Conservation (phyloP, 768 basidiomycete genomes). For the Multifurca ochricompacta region DNA sequence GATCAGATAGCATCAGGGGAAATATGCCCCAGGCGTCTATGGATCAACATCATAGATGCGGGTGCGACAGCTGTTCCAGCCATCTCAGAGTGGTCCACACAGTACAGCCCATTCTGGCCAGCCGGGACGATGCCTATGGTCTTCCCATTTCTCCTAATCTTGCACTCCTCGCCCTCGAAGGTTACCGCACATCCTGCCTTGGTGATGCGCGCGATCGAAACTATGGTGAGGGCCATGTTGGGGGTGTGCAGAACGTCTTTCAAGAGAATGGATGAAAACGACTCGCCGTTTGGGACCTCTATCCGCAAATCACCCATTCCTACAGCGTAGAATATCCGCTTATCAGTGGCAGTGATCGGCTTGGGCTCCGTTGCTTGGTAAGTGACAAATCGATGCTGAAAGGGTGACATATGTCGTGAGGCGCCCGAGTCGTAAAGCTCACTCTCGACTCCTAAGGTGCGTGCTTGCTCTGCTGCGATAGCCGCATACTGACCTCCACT, state of each 20-base stretch:
- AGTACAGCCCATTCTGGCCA: background rate
- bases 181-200: background rate
- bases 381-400: constrained; percentile 7
- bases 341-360: constrained; percentile 19
- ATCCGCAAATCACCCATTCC: constrained; percentile 19
- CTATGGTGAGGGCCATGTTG: constrained; percentile 14
- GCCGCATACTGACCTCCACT: background rate
- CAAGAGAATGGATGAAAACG: background rate
- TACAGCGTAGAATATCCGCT: constrained; percentile 18
- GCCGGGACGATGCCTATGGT: background rate
- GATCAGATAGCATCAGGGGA: constrained; percentile 22
- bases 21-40: constrained; percentile 32
- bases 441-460: background rate
- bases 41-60: constrained; percentile 22
- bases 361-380: constrained; percentile 2
- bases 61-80: too few relatives aligned
- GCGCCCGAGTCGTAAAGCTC: constrained; percentile 20
- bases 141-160: background rate
- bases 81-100: background rate
- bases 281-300: background rate
- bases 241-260: constrained; percentile 15
- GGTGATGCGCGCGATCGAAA: constrained; percentile 11
- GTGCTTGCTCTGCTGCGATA: background rate
- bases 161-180: background rate
- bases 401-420: constrained; percentile 18